phyloP scores from a whole-genome alignment of 352 stramenopile genomes.

The Pythium utonaiense region DNA sequence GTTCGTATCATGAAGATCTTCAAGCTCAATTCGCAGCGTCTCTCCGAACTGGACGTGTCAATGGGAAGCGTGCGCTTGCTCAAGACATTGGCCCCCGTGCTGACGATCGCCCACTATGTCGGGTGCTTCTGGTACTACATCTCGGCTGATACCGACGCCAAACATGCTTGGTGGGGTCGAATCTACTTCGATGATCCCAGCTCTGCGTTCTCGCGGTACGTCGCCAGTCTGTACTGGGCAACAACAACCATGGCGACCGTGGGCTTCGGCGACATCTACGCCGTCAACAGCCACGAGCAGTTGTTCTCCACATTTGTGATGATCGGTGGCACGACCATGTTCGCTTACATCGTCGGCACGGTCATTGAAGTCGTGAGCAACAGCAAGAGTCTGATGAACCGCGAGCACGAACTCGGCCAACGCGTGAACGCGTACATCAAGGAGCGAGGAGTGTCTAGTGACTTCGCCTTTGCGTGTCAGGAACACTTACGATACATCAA shows the following conservation, averaged over 20 bases:
- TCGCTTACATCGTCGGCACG: slow-evolving; percentile 77
- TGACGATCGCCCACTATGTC: slow-evolving; percentile 79
- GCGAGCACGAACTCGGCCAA: slow-evolving; percentile 67
- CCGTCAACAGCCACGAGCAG: slow-evolving; percentile 70
- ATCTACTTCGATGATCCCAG: slow-evolving; percentile 58
- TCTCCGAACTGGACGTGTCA: slow-evolving; percentile 71
- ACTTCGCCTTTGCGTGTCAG: slow-evolving; percentile 68
- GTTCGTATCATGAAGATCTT: slow-evolving; percentile 74
- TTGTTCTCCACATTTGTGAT: slow-evolving; percentile 80
- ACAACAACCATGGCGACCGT: slow-evolving; percentile 86
- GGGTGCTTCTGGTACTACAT: slow-evolving; percentile 84
- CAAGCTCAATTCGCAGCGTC: slow-evolving; percentile 76
- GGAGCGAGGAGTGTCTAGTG: slow-evolving; percentile 62
- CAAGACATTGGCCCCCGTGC: slow-evolving; percentile 61
- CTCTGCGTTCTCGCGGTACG: slow-evolving; percentile 59
- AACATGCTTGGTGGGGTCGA: slow-evolving; percentile 50
- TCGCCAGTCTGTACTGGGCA: slow-evolving; percentile 84
- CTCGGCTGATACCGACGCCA: slow-evolving; percentile 40
- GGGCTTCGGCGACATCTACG: slow-evolving; percentile 81
- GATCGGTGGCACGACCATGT: slow-evolving; percentile 76
- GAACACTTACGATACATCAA: slow-evolving; percentile 75
- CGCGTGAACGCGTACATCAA: slow-evolving; percentile 78
- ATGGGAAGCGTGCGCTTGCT: slow-evolving; percentile 68
- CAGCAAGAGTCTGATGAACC: slow-evolving; percentile 72
- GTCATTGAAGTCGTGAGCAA: slow-evolving; percentile 82